Conservation (phyloP, 2,329 filamentous ascomycete species). For the Cladosporium sp. region DNA sequence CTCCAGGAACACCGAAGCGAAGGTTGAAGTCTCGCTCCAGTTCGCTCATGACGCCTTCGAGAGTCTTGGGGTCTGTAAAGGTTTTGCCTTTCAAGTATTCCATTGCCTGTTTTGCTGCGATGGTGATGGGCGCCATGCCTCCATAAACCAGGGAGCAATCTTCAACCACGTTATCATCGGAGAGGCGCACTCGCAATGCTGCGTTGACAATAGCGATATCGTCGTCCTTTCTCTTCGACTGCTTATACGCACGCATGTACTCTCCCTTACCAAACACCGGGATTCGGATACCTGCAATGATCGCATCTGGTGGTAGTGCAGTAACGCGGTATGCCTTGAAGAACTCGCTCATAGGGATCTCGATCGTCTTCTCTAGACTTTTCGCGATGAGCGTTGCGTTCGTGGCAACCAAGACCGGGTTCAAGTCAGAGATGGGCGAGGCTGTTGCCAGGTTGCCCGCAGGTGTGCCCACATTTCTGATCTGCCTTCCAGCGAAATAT, state of each 20-base stretch:
- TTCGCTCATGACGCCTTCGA: slow-evolving; percentile 85
- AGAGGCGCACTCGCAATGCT: slow-evolving; percentile 70
- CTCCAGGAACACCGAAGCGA: slow-evolving; percentile 84
- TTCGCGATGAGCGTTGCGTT: slow-evolving; percentile 79
- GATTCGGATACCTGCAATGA: slow-evolving; percentile 84
- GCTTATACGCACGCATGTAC: slow-evolving; percentile 87
- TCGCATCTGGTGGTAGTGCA: slow-evolving; percentile 71
- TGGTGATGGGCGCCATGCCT: slow-evolving; percentile 88
- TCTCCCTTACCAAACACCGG: slow-evolving; percentile 76
- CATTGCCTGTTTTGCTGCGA: slow-evolving; percentile 76
- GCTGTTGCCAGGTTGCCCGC: slow-evolving; percentile 93
- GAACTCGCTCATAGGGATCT: slow-evolving; percentile 89
- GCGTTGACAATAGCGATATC: slow-evolving; percentile 97
- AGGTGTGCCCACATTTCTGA: slow-evolving; percentile 94
- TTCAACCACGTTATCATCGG: slow-evolving; percentile 64
- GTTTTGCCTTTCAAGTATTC: slow-evolving; percentile 71
- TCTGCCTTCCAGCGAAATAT: slow-evolving; percentile 92
- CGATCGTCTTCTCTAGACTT: slow-evolving; percentile 65
- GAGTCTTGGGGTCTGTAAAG: slow-evolving; percentile 73
- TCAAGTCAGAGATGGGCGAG: slow-evolving; percentile 93
- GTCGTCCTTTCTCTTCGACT: slow-evolving; percentile 94
- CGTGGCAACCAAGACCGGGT: slow-evolving; percentile 86
- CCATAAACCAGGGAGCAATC: slow-evolving; percentile 82
- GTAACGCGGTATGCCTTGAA: slow-evolving; percentile 90
- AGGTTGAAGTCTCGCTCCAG: slow-evolving; percentile 88